Evolutionary conservation across 192 early-diverging fungal species (phyloP).

Genomic region (Glomus cerebriforme): DNA sequence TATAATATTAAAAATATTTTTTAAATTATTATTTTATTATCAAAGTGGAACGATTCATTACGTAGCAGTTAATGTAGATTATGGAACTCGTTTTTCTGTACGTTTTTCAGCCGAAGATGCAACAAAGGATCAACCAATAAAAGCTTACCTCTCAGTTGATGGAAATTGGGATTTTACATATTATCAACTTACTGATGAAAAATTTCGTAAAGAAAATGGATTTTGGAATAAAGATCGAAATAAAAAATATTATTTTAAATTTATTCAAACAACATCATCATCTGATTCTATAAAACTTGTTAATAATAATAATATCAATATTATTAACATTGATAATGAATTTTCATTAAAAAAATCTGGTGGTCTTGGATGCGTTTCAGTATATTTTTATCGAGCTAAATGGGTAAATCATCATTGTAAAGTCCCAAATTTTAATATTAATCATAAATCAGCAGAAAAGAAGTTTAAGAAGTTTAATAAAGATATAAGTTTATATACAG

Average conservation of each 20-base stretch:
- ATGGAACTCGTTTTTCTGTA: too few species aligned
- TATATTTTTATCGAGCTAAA: not conserved
- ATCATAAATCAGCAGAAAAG: not conserved
- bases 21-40: too few species aligned
- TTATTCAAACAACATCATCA: not conserved
- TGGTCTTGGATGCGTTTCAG: not conserved
- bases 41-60: not conserved
- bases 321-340: not conserved
- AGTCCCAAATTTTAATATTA: not conserved
- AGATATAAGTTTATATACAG: not conserved
- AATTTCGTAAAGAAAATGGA: not conserved
- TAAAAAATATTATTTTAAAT: slow-evolving; percentile 10
- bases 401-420: not conserved
- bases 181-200: slow-evolving; percentile 8
- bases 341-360: not conserved
- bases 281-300: not conserved
- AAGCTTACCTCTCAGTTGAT: not conserved
- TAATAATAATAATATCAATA: not conserved
- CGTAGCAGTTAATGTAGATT: not conserved
- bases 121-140: not conserved
- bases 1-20: too few species aligned
- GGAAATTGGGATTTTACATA: slow-evolving; percentile 1
- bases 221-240: not conserved
- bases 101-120: too few species aligned
- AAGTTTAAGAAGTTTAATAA: not conserved